Percentiles rank a stretch among this genome's conserved stretches.
Evolutionary conservation across 2,329 filamentous ascomycete genomes (phyloP).

Genomic region (Orbilia javanica): DNA sequence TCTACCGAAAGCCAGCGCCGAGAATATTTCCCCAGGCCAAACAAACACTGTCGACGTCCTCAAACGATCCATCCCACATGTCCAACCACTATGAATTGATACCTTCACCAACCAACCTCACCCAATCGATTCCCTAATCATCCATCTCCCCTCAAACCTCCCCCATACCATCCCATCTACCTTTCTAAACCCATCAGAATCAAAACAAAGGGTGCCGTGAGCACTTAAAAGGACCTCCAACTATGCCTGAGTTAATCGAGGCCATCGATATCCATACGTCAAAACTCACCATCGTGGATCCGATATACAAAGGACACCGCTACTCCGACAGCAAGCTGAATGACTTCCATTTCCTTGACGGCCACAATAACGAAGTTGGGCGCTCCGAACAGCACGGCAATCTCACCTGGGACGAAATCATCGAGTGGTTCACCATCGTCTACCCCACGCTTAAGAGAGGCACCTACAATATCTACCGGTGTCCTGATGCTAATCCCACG

Average conservation of each 20-base stretch:
- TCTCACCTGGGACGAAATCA: conserved; percentile 29
- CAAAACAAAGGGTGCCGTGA: background rate
- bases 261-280: background rate
- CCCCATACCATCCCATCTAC: background rate
- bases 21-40: background rate
- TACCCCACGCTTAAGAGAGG: conserved; percentile 27
- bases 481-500: conserved; percentile 4
- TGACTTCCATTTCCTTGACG: conserved; percentile 35
- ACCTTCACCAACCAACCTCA: background rate
- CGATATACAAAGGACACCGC: conserved; percentile 3
- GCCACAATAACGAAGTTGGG: conserved; percentile 25
- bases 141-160: too few species aligned
- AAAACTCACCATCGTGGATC: background rate
- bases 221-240: background rate
- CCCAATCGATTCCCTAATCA: background rate
- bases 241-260: background rate
- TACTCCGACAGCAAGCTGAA: background rate
- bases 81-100: too few species aligned
- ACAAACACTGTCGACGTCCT: background rate
- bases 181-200: background rate
- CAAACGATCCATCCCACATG: too few species aligned
- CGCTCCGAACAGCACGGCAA: conserved; percentile 19
- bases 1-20: background rate
- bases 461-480: conserved; percentile 16
- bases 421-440: conserved; percentile 32